Base-by-base conservation (phyloP, 179 eudicot genomes). In the Spinacia oleracea region DNA sequence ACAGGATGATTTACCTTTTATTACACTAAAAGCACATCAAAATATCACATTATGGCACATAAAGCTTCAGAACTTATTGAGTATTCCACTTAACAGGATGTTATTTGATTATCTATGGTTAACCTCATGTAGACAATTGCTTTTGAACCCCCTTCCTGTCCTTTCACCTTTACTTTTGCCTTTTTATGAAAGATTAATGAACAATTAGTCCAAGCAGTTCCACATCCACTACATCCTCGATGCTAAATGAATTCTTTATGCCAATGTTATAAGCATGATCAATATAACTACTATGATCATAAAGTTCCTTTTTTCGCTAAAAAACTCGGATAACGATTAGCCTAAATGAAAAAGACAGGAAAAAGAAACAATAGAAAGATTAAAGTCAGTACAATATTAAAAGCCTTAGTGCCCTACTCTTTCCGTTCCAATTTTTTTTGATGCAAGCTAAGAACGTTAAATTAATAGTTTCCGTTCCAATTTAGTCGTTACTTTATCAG, bases 181-280 rank as follows among this genome's bases (percentile, higher is more conserved):
- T 67, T 65, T 75, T 10, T 64, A 64, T 21, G 20, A 76, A 48
- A 76, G 63, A 50, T 45, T 20, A 29, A 46, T 46, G 53, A 69
- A 7, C 67, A 27, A 34, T 64, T 34, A 67, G 50, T 38, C 23
- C 35, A 77, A 77, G 25, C 27, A 11, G 27, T 34, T 68, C 79
- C 72, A 76, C 46, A n/a, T 68, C 79, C 72, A 76, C 46, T 48
- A 67, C 31, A 46, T 76, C 50, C 46, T 66, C 62, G 34, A 32
- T 1, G 62, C 56, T 25, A 16, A 31, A 38, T 64, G n/a, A 69
- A 38, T 77, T 68, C 42, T 51, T 53, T 23, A 40, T 29, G 40
- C 67, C 74, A 69, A 69, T 34, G n/a, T 60, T 64, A 56, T 74
- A 74, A 75, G 59, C 70, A 63, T 75, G 70, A 75, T 75, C 43